These are phyloP conservation scores for Uncinocarpus reesii DNA, from an alignment of 2,329 filamentous ascomycete genomes.

Conservation along the genomic window DNA sequence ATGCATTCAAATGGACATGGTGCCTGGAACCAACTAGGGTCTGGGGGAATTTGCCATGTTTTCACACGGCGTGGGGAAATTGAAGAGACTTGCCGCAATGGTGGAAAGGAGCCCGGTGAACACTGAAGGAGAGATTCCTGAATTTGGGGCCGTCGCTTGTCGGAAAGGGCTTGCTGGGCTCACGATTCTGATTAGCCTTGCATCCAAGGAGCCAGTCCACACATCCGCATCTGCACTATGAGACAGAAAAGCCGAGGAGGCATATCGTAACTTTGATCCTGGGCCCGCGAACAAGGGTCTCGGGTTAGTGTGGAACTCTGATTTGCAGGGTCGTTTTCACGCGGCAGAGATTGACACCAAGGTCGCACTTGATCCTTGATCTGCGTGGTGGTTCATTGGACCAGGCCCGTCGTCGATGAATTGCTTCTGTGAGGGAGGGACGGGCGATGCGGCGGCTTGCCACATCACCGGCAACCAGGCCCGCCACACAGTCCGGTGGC, in stretches of 20 bases:
- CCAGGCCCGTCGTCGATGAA: not conserved
- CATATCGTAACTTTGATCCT: not conserved
- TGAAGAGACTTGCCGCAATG: not conserved
- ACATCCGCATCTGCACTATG: no score
- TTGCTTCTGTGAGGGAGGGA: not conserved
- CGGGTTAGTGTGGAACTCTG: conserved; percentile 4
- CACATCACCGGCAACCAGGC: no score
- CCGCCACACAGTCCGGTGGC: no score
- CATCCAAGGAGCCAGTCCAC: no score
- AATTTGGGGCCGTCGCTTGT: no score
- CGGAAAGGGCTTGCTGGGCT: no score
- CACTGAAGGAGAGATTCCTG: no score
- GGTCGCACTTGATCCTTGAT: conserved; percentile 6
- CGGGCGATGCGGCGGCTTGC: not conserved
- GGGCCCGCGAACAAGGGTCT: not conserved
- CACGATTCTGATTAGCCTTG: no score
- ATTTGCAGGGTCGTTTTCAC: conserved; percentile 1
- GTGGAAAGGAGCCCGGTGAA: not conserved
- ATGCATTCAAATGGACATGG: conserved; percentile 7
- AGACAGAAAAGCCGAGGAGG: no score
- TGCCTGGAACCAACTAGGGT: conserved; percentile 2
- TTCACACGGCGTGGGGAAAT: not conserved
- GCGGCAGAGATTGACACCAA: conserved; percentile 9
- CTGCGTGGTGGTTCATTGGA: not conserved
- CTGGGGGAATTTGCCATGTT: conserved; percentile 7